Conservation (phyloP, 331 rosid genomes). For the Telfairia occidentalis region DNA sequence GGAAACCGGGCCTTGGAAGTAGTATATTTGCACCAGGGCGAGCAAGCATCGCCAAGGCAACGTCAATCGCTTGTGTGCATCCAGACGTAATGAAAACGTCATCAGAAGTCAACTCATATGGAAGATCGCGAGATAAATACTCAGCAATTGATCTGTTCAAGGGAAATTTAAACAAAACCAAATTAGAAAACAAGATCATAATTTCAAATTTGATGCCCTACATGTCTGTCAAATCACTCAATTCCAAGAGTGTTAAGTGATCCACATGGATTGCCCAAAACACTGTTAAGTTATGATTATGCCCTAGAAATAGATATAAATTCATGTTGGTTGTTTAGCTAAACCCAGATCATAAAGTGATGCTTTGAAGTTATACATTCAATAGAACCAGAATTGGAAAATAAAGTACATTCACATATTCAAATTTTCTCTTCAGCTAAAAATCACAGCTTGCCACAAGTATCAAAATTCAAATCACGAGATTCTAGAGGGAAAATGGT, state of each 20-base stretch:
- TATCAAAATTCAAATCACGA: background rate
- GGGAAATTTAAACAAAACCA: background rate
- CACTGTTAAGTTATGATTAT: background rate
- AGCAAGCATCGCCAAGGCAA: conserved; percentile 69
- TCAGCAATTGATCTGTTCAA: conserved; percentile 64
- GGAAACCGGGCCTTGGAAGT: conserved; percentile 95
- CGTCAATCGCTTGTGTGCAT: conserved; percentile 97
- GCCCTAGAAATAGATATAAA: background rate
- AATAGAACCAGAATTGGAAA: background rate
- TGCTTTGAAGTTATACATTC: background rate
- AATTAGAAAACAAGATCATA: background rate
- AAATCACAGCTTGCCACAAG: background rate
- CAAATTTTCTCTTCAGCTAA: background rate
- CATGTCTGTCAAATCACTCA: background rate
- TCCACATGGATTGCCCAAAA: background rate
- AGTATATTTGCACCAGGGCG: conserved; percentile 76
- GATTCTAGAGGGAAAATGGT: background rate
- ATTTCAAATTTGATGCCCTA: background rate
- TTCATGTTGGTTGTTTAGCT: background rate
- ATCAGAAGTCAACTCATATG: conserved; percentile 56
- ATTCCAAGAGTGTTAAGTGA: background rate
- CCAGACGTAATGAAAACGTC: conserved; percentile 87
- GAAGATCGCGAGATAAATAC: conserved; percentile 79
- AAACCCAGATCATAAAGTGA: background rate
- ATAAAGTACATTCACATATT: background rate